These are phyloP conservation scores for Diaporthe australafricana DNA, from an alignment of 2,329 filamentous ascomycete species.

Conservation along the genomic window DNA sequence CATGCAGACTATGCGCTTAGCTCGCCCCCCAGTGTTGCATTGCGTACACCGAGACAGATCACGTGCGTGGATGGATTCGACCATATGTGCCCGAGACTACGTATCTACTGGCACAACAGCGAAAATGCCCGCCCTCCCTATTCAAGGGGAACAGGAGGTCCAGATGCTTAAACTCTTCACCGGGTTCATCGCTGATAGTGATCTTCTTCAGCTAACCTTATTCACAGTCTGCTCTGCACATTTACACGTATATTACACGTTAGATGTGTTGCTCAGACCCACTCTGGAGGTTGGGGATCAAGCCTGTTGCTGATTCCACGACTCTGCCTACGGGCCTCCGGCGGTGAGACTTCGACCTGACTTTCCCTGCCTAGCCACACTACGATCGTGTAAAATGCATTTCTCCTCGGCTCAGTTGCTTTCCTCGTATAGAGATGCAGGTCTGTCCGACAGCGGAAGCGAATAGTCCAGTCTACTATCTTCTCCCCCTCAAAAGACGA, in stretches of 20 bases:
- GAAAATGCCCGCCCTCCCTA: too few species aligned
- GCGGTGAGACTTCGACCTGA: not conserved
- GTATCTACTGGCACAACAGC: too few species aligned
- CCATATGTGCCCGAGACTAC: too few species aligned
- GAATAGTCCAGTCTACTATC: not conserved
- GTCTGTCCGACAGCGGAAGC: not conserved
- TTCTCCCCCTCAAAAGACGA: not conserved
- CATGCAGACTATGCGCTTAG: not conserved
- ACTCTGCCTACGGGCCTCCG: conserved; percentile 11
- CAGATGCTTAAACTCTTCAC: not conserved
- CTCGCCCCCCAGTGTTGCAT: conserved; percentile 5
- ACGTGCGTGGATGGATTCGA: not conserved
- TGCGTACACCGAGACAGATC: not conserved
- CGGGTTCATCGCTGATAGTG: not conserved
- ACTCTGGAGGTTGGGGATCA: not conserved
- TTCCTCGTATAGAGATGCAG: too few species aligned
- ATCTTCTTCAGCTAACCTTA: not conserved
- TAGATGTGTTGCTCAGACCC: not conserved
- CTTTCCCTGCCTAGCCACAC: not conserved
- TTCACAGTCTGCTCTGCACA: not conserved
- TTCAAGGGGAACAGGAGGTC: too few species aligned
- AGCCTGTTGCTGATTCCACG: not conserved
- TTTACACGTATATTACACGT: not conserved
- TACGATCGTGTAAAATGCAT: not conserved
- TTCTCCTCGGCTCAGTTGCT: not conserved